Percentiles rank a stretch among this genome's conserved stretches.
Conservation (phyloP, 1,284 basidiomycete species). For the Abortiporus biennis region DNA sequence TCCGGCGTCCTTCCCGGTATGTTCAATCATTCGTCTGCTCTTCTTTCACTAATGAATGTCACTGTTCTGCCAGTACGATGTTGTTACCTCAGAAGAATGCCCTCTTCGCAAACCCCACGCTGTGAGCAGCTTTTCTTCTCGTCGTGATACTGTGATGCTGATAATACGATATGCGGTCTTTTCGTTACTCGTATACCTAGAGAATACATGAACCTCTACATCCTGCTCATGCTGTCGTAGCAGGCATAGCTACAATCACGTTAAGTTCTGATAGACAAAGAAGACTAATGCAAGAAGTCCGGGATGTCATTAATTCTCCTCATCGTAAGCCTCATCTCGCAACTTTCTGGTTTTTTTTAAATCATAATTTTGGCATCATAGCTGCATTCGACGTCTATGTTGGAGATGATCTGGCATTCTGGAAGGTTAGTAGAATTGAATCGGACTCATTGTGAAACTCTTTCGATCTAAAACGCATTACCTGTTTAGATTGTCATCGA, state of each 20-base stretch:
- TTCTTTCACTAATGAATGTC: not conserved
- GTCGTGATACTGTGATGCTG: not conserved
- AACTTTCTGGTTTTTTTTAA: not conserved
- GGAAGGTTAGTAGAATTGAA: constrained; percentile 7
- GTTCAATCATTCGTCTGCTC: not conserved
- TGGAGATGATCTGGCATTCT: constrained; percentile 11
- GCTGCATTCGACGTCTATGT: constrained; percentile 10
- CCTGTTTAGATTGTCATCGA: constrained; percentile 11
- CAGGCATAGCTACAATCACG: not conserved
- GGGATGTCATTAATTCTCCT: constrained; percentile 10
- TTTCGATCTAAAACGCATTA: not conserved
- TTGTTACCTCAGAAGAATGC: constrained; percentile 9
- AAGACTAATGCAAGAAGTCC: constrained; percentile 11
- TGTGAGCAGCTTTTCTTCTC: constrained; percentile 4
- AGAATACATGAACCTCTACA: constrained; percentile 3
- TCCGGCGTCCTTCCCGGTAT: not conserved
- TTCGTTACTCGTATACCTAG: not conserved
- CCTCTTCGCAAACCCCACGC: constrained; percentile 10
- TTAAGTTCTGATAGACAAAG: constrained; percentile 8
- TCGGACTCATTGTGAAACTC: not conserved
- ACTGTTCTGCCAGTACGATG: constrained; percentile 7
- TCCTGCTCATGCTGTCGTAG: constrained; percentile 5
- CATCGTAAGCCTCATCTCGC: constrained; percentile 5
- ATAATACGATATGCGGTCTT: no score
- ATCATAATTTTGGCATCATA: not conserved